Evolutionary conservation across 768 basidiomycete genomes (phyloP).

Genomic region (Paxillus involutus): DNA sequence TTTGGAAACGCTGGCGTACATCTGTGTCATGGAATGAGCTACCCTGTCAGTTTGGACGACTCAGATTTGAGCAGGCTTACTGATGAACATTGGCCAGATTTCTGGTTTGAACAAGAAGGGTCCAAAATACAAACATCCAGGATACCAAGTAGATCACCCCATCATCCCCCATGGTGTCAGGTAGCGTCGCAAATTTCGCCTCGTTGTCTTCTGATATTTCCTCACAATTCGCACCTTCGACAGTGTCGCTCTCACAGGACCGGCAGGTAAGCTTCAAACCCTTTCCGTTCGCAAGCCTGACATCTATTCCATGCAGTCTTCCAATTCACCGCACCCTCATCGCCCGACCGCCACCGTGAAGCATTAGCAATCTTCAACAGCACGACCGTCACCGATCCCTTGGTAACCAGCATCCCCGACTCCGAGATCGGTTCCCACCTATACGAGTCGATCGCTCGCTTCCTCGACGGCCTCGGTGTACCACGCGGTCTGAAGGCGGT

Average conservation of each 20-base stretch:
- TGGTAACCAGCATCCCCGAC: slow-evolving; percentile 73
- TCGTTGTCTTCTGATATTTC: background rate
- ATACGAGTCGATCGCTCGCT: slow-evolving; percentile 84
- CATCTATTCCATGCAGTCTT: slow-evolving; percentile 55
- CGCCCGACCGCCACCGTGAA: slow-evolving; percentile 87
- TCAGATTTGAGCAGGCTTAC: background rate
- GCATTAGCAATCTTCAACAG: slow-evolving; percentile 80
- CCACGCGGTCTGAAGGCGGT: slow-evolving; percentile 85
- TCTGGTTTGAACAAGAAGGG: slow-evolving; percentile 94
- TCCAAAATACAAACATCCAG: slow-evolving; percentile 88
- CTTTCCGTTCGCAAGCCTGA: slow-evolving; percentile 6
- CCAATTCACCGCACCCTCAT: slow-evolving; percentile 93
- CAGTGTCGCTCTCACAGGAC: slow-evolving; percentile 86
- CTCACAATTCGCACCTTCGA: slow-evolving; percentile 8
- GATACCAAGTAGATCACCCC: slow-evolving; percentile 80
- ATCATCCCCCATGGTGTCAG: slow-evolving; percentile 94
- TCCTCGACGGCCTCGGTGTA: slow-evolving; percentile 81
- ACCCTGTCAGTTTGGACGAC: slow-evolving; percentile 55
- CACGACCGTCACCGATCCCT: slow-evolving; percentile 64
- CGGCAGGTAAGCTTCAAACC: slow-evolving; percentile 54
- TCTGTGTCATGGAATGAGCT: slow-evolving; percentile 87
- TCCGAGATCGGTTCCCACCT: slow-evolving; percentile 75
- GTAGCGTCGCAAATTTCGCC: slow-evolving; percentile 30
- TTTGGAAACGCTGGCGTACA: slow-evolving; percentile 95
- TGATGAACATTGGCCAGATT: slow-evolving; percentile 48